Evolutionary conservation across 441 rosid species (phyloP), one percentile per base, ranked within the genome.

Genomic region (Gossypium lobatum): DNA sequence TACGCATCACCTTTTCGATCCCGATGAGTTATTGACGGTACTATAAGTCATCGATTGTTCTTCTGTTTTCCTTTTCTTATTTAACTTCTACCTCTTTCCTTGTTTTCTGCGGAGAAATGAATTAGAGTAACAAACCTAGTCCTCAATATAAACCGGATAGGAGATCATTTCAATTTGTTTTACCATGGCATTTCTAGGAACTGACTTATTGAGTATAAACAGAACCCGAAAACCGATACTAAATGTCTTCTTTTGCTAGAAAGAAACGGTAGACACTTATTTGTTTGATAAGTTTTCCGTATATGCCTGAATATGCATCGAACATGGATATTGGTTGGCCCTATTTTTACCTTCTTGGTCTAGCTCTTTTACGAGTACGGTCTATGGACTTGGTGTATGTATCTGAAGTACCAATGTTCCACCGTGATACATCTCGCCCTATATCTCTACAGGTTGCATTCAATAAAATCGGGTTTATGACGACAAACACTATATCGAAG

Each of bases 1-100:
- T 13, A 88, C 93, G 2, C 99, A 90, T 79, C 91, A 90, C 78
- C 97, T 95, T 59, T 95, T 95, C 76, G 97, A 95, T 77, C 99
- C 99, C 0, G 99, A 93, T 14, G 99, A 95, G 16, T 63, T 95
- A 68, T 76, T 95, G 79, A 89, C 89, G 48, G 99, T 95, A 84
- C 81, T 88, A 26, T 71, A 63, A 64, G 11, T 14, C 20, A 73
- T 69, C 9, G 3, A 2, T 10, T 31, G 3, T 42, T 16, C 73
- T 25, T 70, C 18, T 9, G 6, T 31, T 37, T 54, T 54, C 42
- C 55, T 39, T 39, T 39, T 39, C 46, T 39, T 39, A 9, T 39
- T 39, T 39, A 39, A 39, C 46, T 39, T 39, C 11, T 39, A 39
- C 13, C 46, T 39, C 46, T 39, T 39, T 39, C 46, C 46, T 39